A percentile compares a stretch with the other conserved stretches of the same genome.
These are phyloP conservation scores for Whalleya microplaca DNA, from an alignment of 2,329 filamentous ascomycete species.

Conservation along the genomic window DNA sequence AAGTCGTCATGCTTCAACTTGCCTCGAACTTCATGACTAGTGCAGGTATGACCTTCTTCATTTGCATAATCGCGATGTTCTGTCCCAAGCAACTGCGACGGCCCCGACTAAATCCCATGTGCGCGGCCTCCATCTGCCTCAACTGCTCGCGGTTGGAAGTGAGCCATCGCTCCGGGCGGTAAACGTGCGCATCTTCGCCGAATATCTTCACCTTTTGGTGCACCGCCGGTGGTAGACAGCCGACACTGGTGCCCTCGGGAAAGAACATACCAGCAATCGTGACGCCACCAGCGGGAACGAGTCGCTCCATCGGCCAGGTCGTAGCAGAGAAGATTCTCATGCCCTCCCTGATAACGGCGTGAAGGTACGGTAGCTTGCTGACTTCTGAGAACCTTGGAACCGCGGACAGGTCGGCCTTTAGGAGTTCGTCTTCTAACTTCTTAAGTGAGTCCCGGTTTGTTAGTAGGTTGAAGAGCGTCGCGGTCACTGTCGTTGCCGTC, in stretches of 20 bases:
- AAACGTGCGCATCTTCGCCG: constrained; percentile 26
- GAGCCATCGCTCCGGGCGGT: constrained; percentile 33
- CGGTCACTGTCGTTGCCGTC: constrained; percentile 23
- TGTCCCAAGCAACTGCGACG: constrained; percentile 28
- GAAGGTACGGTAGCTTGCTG: constrained; percentile 29
- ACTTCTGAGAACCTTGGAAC: constrained; percentile 26
- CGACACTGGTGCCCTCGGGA: constrained; percentile 29
- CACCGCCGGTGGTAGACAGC: constrained; percentile 25
- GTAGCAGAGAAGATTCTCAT: constrained; percentile 25
- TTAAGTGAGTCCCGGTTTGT: constrained; percentile 55
- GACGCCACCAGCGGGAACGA: constrained; percentile 27
- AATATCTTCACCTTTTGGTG: constrained; percentile 23
- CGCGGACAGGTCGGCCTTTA: constrained; percentile 14
- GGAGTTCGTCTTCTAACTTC: constrained; percentile 27
- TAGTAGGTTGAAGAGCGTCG: constrained; percentile 42
- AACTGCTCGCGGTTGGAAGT: constrained; percentile 25
- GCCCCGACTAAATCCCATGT: constrained; percentile 34
- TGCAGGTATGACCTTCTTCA: constrained; percentile 33
- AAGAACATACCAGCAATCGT: constrained; percentile 31
- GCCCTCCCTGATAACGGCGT: constrained; percentile 27
- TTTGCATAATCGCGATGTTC: constrained; percentile 30
- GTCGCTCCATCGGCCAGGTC: constrained; percentile 26
- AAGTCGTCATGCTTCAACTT: too few species aligned
- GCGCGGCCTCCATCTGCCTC: constrained; percentile 29
- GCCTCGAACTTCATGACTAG: constrained; percentile 31